Base-by-base conservation (phyloP, 2,329 filamentous ascomycete genomes). In the Alternaria ventricosa region DNA sequence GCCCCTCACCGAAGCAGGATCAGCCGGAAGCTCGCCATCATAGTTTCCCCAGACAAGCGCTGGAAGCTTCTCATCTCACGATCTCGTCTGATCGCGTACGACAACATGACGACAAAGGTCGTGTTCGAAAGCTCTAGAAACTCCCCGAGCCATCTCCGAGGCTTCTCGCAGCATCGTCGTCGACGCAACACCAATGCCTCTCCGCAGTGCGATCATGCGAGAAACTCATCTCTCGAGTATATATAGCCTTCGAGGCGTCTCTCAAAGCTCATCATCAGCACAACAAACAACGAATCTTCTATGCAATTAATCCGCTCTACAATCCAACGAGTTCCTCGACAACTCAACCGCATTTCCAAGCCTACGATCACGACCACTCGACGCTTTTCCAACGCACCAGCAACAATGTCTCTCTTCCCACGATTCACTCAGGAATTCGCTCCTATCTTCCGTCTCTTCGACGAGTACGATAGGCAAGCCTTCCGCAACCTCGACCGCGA, bases 401-500 rank as follows among this genome's bases (percentile, higher is more conserved):
- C 66, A 71, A 71, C 68, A 66, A 81, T 82, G 80, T 80, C 80
- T 71, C 78, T 82, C 70, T 81, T 80, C 75, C 79, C 78, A 71
- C 76, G 77, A 72, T 81, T 79, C 71, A 75, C 74, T n/a, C 72
- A 74, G 63, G 80, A 82, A 61, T 77, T 81, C 67, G 77, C 78
- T 66, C 79, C 80, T 63, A 79, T 83, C 72, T 84, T 84, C 80
- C 81, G 81, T 56, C 79, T 85, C 49, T 77, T 83, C 66, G 82
- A 84, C 72, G 83, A 84, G 72, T 84, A 82, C 66, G 81, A 84
- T 65, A 77, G 78, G 28, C 72, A 74, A 46, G 65, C 72, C 44
- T 69, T 75, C 71, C 71, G 75, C 63, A 66, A 74, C 61, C 56
- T 74, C 47, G 69, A 77, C 57, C 61, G 60, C 30, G 55, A 70